Base-by-base conservation (phyloP, 306 rosid species). In the Sesbania bispinosa region DNA sequence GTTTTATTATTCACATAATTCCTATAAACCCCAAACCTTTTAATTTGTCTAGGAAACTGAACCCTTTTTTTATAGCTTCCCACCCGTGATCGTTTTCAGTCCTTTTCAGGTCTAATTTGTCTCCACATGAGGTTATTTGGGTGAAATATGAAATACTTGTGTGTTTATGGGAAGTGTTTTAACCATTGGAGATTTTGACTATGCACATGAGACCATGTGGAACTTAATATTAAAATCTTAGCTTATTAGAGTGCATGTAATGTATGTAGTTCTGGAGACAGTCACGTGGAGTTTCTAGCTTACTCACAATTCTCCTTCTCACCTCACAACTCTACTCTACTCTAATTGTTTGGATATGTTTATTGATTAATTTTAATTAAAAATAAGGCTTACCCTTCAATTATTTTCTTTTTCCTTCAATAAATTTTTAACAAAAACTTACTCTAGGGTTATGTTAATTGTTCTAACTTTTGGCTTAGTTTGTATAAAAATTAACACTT, bases 51-150 rank as follows among this genome's bases (percentile, higher is more conserved):
- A n/a, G 91, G 79, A 62, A 77, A 74, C 61, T 77, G 83, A 79
- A 84, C 81, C 73, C 69, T 15, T 51, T 24, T 41, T 74, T 36
- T 47, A 62, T 62, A 50, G 52, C 67, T 45, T 74, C 58, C 27
- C 58, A 72, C 88, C 87, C 88, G 92, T 89, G 91, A 87, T 27
- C 70, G 61, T 29, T 43, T 76, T 63, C 41, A 61, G 68, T 67
- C 74, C 60, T 71, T 67, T 72, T 33, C 71, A 36, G 87, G 78
- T 69, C 68, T 35, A 32, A 24, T 26, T 51, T 62, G 46, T 71
- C 74, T 67, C 52, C 24, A 10, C 75, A 63, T 72, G 60, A 57
- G 26, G 10, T 39, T 27, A 47, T 30, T 8, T 45, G 16, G 71
- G 21, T 14, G 35, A 26, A 15, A 15, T 53, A 1, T 5, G 26